These are phyloP conservation scores for Talaromyces piceae DNA, from an alignment of 2,329 filamentous ascomycete species.

Conservation along the genomic window DNA sequence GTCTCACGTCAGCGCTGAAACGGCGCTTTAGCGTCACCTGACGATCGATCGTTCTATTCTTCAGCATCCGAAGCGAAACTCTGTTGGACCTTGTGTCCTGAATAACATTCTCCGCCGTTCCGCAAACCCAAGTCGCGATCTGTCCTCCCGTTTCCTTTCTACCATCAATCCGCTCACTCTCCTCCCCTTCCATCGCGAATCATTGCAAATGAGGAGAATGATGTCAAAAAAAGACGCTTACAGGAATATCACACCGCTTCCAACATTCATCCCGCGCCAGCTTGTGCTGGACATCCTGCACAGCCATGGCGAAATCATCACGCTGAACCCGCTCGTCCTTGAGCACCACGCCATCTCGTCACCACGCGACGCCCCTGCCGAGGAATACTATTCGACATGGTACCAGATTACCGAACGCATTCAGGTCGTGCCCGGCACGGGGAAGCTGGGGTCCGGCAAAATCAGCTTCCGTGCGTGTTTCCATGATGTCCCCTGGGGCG, in stretches of 20 bases:
- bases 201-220: too few species aligned
- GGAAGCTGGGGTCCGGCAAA: conserved; percentile 53
- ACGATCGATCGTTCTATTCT: too few species aligned
- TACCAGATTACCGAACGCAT: conserved; percentile 71
- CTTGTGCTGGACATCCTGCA: conserved; percentile 66
- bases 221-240: conserved; percentile 68
- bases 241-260: conserved; percentile 70
- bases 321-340: conserved; percentile 73
- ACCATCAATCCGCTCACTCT: too few species aligned
- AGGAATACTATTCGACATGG: conserved; percentile 66
- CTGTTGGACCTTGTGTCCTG: too few species aligned
- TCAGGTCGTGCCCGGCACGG: conserved; percentile 57
- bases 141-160: too few species aligned
- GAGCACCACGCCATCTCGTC: conserved; percentile 61
- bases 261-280: conserved; percentile 57
- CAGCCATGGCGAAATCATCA: conserved; percentile 73
- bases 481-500: conserved; percentile 61
- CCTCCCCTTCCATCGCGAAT: too few species aligned
- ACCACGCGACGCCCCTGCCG: conserved; percentile 57
- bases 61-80: too few species aligned
- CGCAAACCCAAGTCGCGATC: too few species aligned
- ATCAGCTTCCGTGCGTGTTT: conserved; percentile 74
- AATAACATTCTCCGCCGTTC: too few species aligned
- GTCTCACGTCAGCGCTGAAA: background rate
- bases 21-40: background rate